Conservation (phyloP, 1,284 basidiomycete genomes). For the Fereydounia khargensis region DNA sequence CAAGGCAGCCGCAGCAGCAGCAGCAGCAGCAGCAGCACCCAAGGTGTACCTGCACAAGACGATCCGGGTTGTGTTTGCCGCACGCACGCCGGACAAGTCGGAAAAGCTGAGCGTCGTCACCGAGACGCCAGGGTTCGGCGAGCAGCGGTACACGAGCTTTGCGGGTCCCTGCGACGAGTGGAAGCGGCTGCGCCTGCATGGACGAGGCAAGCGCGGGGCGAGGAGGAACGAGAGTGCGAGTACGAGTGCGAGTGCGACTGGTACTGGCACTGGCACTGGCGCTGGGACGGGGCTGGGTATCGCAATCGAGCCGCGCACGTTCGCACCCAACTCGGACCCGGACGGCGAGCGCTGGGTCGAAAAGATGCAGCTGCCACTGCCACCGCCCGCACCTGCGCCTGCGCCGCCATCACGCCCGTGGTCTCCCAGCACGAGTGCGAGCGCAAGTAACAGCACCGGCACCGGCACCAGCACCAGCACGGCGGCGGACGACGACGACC, state of each 20-base stretch:
- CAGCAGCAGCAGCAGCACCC: slow-evolving; percentile 1
- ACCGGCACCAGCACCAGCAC: neutral
- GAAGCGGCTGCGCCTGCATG: slow-evolving; percentile 12
- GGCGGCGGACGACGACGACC: slow-evolving; percentile 3
- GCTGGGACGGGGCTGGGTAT: slow-evolving; percentile 6
- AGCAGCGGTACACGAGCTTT: slow-evolving; percentile 28
- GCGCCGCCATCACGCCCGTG: neutral
- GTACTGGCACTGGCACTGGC: neutral
- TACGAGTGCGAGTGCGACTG: no score
- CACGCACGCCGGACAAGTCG: slow-evolving; percentile 32
- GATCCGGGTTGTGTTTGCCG: slow-evolving; percentile 45
- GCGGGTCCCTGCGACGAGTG: slow-evolving; percentile 40
- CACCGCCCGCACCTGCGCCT: neutral
- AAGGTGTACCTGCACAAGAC: slow-evolving; percentile 42
- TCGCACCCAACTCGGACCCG: slow-evolving; percentile 37
- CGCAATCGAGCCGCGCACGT: slow-evolving; percentile 11
- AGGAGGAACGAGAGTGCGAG: neutral
- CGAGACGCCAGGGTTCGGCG: slow-evolving; percentile 32
- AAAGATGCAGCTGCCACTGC: neutral
- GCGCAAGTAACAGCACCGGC: neutral
- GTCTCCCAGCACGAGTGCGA: neutral
- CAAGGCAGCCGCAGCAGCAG: neutral
- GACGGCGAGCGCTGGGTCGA: slow-evolving; percentile 35
- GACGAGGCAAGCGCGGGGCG: neutral
- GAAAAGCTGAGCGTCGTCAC: slow-evolving; percentile 31